A percentile compares a stretch with the other conserved stretches of the same genome.
Conservation (phyloP, 345 rosid species). For the Euphorbia pulcherrima region DNA sequence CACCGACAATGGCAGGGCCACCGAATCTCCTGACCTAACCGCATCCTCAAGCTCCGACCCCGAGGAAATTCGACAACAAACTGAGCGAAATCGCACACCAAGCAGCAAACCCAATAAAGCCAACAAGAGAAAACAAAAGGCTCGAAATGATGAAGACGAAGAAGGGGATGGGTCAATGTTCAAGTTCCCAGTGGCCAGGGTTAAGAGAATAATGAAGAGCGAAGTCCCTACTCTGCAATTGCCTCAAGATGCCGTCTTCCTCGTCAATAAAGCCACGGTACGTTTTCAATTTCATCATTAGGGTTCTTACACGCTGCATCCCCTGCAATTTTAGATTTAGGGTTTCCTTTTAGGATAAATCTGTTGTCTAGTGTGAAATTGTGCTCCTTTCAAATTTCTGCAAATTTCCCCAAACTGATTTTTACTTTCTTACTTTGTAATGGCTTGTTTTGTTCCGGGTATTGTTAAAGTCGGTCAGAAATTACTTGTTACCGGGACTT, state of each 20-base stretch:
- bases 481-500: too few relatives aligned
- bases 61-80: neutral
- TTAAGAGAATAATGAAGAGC: slow-evolving; percentile 57
- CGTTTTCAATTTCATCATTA: neutral
- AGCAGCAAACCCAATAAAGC: neutral
- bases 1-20: neutral
- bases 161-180: slow-evolving; percentile 39
- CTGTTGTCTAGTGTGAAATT: too few relatives aligned
- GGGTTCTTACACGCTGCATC: neutral
- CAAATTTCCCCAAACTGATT: too few relatives aligned
- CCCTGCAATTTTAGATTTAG: slow-evolving; percentile 1
- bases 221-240: slow-evolving; percentile 37
- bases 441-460: too few relatives aligned
- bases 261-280: slow-evolving; percentile 83
- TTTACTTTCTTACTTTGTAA: too few relatives aligned
- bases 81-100: neutral
- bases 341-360: neutral
- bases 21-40: neutral
- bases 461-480: too few relatives aligned
- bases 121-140: slow-evolving; percentile 13
- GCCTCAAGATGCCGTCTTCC: slow-evolving; percentile 58
- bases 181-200: slow-evolving; percentile 68
- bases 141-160: slow-evolving; percentile 1
- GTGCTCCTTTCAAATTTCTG: too few relatives aligned
- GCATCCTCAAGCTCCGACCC: slow-evolving; percentile 15